Evolutionary conservation across 371 early-diverging fungal species (phyloP).

Genomic region (Mortierella sp.): DNA sequence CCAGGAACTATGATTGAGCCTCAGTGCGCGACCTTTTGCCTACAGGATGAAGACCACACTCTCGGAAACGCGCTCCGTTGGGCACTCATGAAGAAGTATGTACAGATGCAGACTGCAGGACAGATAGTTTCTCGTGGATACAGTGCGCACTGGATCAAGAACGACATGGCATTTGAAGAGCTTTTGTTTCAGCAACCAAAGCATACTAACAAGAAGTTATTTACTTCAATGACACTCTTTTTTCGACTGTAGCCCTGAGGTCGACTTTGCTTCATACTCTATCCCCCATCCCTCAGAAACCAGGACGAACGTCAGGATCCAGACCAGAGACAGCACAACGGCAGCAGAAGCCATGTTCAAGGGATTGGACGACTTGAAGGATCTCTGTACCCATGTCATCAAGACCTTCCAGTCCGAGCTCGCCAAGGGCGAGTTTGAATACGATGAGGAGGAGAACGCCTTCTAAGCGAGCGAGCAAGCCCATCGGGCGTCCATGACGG

Average conservation of each 20-base stretch:
- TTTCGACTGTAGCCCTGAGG: slow-evolving; percentile 75
- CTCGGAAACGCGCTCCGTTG: slow-evolving; percentile 95
- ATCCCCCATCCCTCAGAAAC: slow-evolving; percentile 99
- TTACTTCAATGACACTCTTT: background rate
- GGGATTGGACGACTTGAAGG: slow-evolving; percentile 86
- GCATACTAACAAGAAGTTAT: background rate
- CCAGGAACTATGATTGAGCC: slow-evolving; percentile 80
- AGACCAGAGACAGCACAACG: slow-evolving; percentile 87
- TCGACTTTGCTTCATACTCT: slow-evolving; percentile 98
- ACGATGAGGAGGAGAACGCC: slow-evolving; percentile 51
- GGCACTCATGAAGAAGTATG: slow-evolving; percentile 94
- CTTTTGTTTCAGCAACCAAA: background rate
- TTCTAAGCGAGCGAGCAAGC: slow-evolving; percentile 20
- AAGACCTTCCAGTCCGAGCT: slow-evolving; percentile 73
- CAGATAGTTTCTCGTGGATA: background rate
- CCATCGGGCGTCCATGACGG: background rate
- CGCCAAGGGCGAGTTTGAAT: slow-evolving; percentile 60
- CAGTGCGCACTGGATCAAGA: background rate
- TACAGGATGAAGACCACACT: slow-evolving; percentile 97
- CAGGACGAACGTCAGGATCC: slow-evolving; percentile 94
- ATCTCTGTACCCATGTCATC: slow-evolving; percentile 77
- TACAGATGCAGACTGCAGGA: background rate
- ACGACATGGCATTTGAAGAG: background rate
- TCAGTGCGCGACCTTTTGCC: slow-evolving; percentile 86
- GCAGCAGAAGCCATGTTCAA: slow-evolving; percentile 89